Evolutionary conservation across 1,139 yeast species (phyloP), one percentile per base, ranked within the genome.

Genomic region (Blastobotrys malaysiensis): DNA sequence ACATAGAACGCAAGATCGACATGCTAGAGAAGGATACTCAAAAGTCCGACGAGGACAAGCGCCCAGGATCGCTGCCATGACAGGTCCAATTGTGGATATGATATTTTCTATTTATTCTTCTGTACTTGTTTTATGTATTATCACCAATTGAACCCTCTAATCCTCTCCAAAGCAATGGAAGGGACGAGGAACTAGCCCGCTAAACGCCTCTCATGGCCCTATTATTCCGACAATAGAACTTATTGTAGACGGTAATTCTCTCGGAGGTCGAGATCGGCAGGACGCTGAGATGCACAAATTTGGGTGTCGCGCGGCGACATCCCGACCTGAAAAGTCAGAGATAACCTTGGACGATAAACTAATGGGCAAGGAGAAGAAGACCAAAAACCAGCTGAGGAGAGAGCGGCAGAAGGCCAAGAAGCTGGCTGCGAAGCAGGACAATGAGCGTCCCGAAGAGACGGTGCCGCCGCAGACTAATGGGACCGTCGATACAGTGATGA

Each of bases 361-460:
- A 14, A 49, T 43, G 45, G 51, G 21, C 3, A 49, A 36, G 50
- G 53, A 50, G 18, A 62, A 59, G 39, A 65, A 63, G 60, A 55
- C 67, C 43, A 73, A 72, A 59, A 72, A 71, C 55, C 90, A 84
- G 70, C 69, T 83, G 50, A 75, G 91, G 55, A 73, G 90, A 53
- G 88, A 82, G 63, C 75, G 75, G 63, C 80, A 77, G 9, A 84
- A 83, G 68, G 76, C 69, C 57, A 72, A 79, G 62, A 82, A 78
- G 53, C 61, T 48, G 19, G 31, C 54, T 27, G 46, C 57, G 55
- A 47, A 48, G 48, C 27, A 51, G 51, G 18, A 44, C 31, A 9
- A 49, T 14, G 21, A 27, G 36, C 18, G 49, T 19, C 21, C 44
- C 16, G 48, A 49, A 36, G 19, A 9, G 19, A 13, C 31, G 20